Percentiles rank a stretch among this genome's conserved stretches.
These are phyloP conservation scores for Leccinum solheimii DNA, from an alignment of 1,284 basidiomycete genomes.

Conservation along the genomic window DNA sequence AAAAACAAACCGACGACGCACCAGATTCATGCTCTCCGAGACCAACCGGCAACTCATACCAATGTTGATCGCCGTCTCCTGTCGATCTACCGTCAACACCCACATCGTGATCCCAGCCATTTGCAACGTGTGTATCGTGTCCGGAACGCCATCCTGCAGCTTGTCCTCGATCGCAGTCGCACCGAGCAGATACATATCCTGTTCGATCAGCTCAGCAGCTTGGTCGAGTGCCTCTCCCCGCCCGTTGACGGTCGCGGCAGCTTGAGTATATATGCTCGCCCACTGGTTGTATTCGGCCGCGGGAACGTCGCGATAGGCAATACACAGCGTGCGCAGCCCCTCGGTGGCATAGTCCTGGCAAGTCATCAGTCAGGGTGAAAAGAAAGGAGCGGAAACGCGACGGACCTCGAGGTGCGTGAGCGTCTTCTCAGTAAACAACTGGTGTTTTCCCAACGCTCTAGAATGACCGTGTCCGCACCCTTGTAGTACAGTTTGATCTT, in stretches of 20 bases:
- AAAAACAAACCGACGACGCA: slow-evolving; percentile 39
- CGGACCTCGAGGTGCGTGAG: slow-evolving; percentile 85
- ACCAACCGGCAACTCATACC: slow-evolving; percentile 97
- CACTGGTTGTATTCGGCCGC: slow-evolving; percentile 91
- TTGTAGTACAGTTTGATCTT: slow-evolving; percentile 96
- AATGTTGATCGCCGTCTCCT: slow-evolving; percentile 99
- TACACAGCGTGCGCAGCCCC: slow-evolving; percentile 93
- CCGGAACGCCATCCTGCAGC: slow-evolving; percentile 97
- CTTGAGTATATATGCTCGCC: slow-evolving; percentile 86
- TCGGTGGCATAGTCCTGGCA: slow-evolving; percentile 89
- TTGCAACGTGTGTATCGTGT: slow-evolving; percentile 96
- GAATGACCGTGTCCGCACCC: slow-evolving; percentile 96
- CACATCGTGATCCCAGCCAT: slow-evolving; percentile 99
- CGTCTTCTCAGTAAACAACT: slow-evolving; percentile 86
- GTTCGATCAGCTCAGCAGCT: slow-evolving; percentile 95
- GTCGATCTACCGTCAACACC: slow-evolving; percentile 97
- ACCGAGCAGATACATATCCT: slow-evolving; percentile 88
- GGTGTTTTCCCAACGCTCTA: slow-evolving; percentile 84
- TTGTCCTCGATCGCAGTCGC: slow-evolving; percentile 99
- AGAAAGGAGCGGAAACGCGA: background rate
- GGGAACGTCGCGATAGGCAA: slow-evolving; percentile 90
- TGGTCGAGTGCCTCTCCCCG: slow-evolving; percentile 92
- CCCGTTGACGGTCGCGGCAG: slow-evolving; percentile 90
- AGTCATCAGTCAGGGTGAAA: background rate
- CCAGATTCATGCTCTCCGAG: slow-evolving; percentile 98